Conservation (phyloP, 345 rosid genomes). For the Pistacia integerrima region DNA sequence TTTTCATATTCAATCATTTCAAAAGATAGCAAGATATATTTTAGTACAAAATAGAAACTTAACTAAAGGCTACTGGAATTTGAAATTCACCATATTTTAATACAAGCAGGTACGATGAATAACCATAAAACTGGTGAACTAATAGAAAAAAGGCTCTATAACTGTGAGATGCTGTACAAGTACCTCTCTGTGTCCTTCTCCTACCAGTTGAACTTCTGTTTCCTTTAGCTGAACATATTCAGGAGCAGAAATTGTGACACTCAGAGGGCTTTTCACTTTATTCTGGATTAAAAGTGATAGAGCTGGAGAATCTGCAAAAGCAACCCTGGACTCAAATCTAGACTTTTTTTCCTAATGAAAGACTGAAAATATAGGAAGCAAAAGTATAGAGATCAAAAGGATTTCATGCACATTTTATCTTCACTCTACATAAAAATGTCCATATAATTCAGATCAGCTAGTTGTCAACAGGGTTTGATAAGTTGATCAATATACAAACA, state of each 20-base stretch:
- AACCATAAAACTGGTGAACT: conserved; percentile 1
- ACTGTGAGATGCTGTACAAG: neutral
- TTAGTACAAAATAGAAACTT: neutral
- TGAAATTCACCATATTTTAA: neutral
- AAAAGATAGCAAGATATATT: neutral
- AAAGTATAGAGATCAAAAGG: neutral
- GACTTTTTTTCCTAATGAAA: neutral
- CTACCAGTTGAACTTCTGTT: conserved; percentile 47
- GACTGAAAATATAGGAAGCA: conserved; percentile 1
- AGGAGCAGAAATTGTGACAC: conserved; percentile 61
- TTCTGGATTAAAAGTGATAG: conserved; percentile 73
- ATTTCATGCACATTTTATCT: neutral
- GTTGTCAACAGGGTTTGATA: neutral
- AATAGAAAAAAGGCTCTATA: neutral
- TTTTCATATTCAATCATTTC: neutral
- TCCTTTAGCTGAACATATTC: conserved; percentile 48
- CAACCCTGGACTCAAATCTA: conserved; percentile 12
- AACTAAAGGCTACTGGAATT: neutral
- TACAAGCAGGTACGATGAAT: neutral
- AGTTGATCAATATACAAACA: neutral
- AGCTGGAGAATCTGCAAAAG: conserved; percentile 62
- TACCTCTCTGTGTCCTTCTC: conserved; percentile 58
- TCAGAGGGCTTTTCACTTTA: conserved; percentile 51
- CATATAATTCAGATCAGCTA: neutral
- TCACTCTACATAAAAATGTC: neutral